phyloP scores from a whole-genome alignment of 2,329 filamentous ascomycete genomes.

The Nemania abortiva region DNA sequence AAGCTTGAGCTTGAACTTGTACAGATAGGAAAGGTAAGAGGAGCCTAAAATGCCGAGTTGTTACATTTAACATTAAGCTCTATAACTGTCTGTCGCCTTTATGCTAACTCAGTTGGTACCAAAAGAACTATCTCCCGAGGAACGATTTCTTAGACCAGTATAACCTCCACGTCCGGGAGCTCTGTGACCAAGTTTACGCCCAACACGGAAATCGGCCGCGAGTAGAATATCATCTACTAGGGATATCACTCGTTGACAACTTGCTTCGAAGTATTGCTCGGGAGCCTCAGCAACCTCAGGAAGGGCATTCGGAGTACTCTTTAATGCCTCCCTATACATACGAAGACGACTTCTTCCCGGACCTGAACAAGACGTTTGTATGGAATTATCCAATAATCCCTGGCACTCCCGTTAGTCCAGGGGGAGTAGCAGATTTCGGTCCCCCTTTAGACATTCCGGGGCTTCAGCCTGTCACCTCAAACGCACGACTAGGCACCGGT shows the following conservation, averaged over 20 bases:
- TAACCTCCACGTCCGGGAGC: conserved; percentile 55
- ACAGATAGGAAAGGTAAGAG: conserved; percentile 62
- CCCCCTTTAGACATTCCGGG: conserved; percentile 35
- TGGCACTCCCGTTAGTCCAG: conserved; percentile 26
- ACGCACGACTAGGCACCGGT: conserved; percentile 20
- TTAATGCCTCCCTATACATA: conserved; percentile 41
- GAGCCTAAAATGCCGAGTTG: not conserved
- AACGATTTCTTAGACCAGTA: conserved; percentile 58
- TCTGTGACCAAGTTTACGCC: conserved; percentile 60
- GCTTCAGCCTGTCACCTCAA: conserved; percentile 35
- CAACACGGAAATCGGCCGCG: conserved; percentile 53
- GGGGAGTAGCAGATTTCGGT: conserved; percentile 31
- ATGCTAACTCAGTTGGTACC: conserved; percentile 18
- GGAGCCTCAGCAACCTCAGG: conserved; percentile 39
- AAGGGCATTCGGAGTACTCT: conserved; percentile 36
- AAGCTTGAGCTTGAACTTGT: conserved; percentile 65
- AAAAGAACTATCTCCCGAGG: conserved; percentile 27
- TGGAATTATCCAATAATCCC: conserved; percentile 33
- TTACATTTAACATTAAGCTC: not conserved
- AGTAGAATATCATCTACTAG: conserved; percentile 57
- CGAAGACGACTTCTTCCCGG: conserved; percentile 43
- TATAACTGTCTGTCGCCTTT: not conserved
- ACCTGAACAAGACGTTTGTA: conserved; percentile 40
- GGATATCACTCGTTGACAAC: conserved; percentile 57
- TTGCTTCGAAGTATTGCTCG: conserved; percentile 51